Evolutionary conservation across 1,284 basidiomycete species (phyloP).

Genomic region (Tilletiaria anomala): DNA sequence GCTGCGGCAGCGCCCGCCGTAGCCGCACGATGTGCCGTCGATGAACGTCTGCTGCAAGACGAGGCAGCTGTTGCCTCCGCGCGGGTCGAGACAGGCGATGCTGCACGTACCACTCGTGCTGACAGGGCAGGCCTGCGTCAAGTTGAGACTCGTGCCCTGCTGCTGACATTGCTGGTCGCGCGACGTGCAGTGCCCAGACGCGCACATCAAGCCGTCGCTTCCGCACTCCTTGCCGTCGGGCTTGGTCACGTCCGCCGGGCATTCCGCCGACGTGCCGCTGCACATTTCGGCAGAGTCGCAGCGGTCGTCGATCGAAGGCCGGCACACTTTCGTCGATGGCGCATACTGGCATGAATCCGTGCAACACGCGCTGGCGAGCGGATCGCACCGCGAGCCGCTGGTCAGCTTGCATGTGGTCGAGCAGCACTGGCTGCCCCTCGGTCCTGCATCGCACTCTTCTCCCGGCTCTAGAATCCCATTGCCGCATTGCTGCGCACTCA

Average conservation of each 20-base stretch:
- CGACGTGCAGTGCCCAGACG: constrained; percentile 68
- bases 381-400: constrained; percentile 61
- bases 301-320: constrained; percentile 52
- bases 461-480: constrained; percentile 45
- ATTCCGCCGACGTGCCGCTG: constrained; percentile 57
- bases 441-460: constrained; percentile 79
- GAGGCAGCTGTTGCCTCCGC: constrained; percentile 49
- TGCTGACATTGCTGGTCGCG: constrained; percentile 61
- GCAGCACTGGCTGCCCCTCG: constrained; percentile 56
- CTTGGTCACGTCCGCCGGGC: constrained; percentile 55
- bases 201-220: constrained; percentile 55
- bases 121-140: constrained; percentile 52
- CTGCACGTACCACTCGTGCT: constrained; percentile 52
- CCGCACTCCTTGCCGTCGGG: constrained; percentile 51
- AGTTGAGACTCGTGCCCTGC: constrained; percentile 52
- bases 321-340: constrained; percentile 51
- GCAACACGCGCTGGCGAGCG: constrained; percentile 63
- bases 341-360: constrained; percentile 57
- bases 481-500: constrained; percentile 30
- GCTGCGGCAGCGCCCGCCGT: constrained; percentile 46
- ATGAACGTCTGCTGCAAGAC: constrained; percentile 59
- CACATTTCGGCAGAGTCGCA: constrained; percentile 73
- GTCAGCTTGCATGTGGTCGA: constrained; percentile 62
- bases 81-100: constrained; percentile 66
- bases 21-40: constrained; percentile 73